Conservation (phyloP, 306 rosid species). For the Quercus alba region DNA sequence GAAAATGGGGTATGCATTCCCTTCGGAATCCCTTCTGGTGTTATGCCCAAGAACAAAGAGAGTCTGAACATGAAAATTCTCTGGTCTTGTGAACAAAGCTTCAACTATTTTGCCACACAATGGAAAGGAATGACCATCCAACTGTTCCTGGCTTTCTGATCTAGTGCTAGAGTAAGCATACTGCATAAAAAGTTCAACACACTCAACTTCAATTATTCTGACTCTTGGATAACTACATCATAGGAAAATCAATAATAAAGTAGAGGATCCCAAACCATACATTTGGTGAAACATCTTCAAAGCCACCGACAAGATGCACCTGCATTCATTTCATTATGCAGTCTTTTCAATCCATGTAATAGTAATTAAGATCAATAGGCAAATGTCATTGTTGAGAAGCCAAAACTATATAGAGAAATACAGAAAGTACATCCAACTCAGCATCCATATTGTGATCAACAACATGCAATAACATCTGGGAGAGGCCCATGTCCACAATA, state of each 20-base stretch:
- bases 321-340: too few relatives aligned
- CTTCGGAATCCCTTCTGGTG: conserved; percentile 59
- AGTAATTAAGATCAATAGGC: too few relatives aligned
- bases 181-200: conserved; percentile 66
- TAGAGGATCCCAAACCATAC: conserved; percentile 50
- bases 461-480: too few relatives aligned
- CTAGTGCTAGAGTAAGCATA: conserved; percentile 29
- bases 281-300: conserved; percentile 53
- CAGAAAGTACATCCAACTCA: too few relatives aligned
- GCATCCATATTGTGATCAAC: too few relatives aligned
- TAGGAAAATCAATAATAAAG: conserved; percentile 46
- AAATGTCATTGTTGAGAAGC: background rate
- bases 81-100: conserved; percentile 49
- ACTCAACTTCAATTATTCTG: conserved; percentile 42
- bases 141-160: conserved; percentile 29
- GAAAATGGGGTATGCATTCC: conserved; percentile 55
- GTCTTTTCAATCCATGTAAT: too few relatives aligned
- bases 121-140: conserved; percentile 67
- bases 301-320: too few relatives aligned
- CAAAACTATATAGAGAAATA: too few relatives aligned
- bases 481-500: conserved; percentile 65
- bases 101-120: conserved; percentile 61
- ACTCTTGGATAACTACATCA: conserved; percentile 28
- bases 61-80: conserved; percentile 72
- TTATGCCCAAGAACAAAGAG: conserved; percentile 77